A percentile compares a stretch with the other conserved stretches of the same genome.
Evolutionary conservation across 441 rosid genomes (phyloP).

Genomic region (Erodium texanum): DNA sequence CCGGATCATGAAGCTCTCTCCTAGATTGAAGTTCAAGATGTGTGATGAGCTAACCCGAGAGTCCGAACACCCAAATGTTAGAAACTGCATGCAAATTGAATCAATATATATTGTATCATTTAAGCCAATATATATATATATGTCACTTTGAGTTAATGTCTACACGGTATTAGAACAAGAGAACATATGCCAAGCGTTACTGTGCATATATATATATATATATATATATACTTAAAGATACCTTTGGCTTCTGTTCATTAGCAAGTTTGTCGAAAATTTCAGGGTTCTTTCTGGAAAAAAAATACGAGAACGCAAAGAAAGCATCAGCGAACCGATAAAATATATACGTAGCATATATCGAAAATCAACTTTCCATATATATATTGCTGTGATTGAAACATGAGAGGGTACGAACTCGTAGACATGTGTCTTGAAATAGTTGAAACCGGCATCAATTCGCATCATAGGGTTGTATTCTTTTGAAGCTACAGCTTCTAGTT

Average conservation of each 20-base stretch:
- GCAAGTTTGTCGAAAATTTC: constrained; percentile 50
- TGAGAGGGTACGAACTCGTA: too few relatives aligned
- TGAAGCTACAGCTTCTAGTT: constrained; percentile 40
- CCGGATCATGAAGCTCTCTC: constrained; percentile 81
- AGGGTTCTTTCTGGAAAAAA: constrained; percentile 47
- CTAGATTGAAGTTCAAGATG: constrained; percentile 79
- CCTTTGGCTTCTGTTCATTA: constrained; percentile 80
- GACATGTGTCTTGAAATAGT: constrained; percentile 45
- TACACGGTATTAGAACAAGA: too few relatives aligned
- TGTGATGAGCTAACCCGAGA: constrained; percentile 94
- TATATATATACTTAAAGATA: constrained; percentile 1
- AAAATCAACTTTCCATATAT: constrained; percentile 22
- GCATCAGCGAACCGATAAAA: too few relatives aligned
- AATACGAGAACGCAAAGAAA: too few relatives aligned
- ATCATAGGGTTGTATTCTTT: constrained; percentile 35
- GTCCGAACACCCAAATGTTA: constrained; percentile 96
- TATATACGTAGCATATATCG: too few relatives aligned
- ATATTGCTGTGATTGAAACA: too few relatives aligned
- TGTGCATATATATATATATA: too few relatives aligned
- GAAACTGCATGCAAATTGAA: constrained; percentile 42
- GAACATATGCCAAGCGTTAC: too few relatives aligned
- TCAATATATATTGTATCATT: too few relatives aligned
- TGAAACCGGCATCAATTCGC: constrained; percentile 59
- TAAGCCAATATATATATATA: too few relatives aligned
- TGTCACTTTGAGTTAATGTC: too few relatives aligned